Base-by-base conservation (phyloP, 805 yeast genomes). In the Teunomyces aglyptinius region DNA sequence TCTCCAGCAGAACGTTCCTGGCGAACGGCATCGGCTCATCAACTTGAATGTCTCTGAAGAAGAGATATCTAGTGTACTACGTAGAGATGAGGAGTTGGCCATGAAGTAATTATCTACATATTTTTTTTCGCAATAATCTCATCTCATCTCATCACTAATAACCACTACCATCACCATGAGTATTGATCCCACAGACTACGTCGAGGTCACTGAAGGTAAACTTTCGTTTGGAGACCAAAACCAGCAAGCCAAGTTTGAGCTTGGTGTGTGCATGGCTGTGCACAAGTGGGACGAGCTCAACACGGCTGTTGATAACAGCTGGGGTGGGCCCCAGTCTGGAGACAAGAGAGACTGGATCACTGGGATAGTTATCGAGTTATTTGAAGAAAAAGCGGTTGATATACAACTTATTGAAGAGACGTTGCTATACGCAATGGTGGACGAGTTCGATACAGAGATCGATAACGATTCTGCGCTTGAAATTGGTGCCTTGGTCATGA, bases 341-440 rank as follows among this genome's bases (percentile, higher is more conserved):
- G 97, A 88, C 32, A 94, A 94, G 65, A 77, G 99, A 60, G 99
- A 94, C 63, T 94, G 99, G 99, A 77, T 92, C 52, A 81, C 88
- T 4, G 95, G 89, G 4, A 70, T 88, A 11, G 80, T 92, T 2
- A 78, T 90, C 24, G 97, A 89, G 29, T 73, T 90, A 44, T 94
- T 92, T 60, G 71, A 72, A 6, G 83, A 78, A 40, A 77, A 73
- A 43, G 75, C 79, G 4, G 87, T 92, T 4, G 98, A 90, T 56
- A 73, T 86, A 3, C 83, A 81, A 32, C 78, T 86, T 52, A 80
- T 94, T 22, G 97, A 94, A 67, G 96, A 87, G 59, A 81, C 96
- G 13, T 70, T 94, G 49, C 71, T 86, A 43, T 86, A 86, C 60
- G 94, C 96, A 20, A 89, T 94, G 97, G 82, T 83, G 49, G 99